phyloP scores from a whole-genome alignment of 2,329 filamentous ascomycete genomes.

The Podosphaera fusca region DNA sequence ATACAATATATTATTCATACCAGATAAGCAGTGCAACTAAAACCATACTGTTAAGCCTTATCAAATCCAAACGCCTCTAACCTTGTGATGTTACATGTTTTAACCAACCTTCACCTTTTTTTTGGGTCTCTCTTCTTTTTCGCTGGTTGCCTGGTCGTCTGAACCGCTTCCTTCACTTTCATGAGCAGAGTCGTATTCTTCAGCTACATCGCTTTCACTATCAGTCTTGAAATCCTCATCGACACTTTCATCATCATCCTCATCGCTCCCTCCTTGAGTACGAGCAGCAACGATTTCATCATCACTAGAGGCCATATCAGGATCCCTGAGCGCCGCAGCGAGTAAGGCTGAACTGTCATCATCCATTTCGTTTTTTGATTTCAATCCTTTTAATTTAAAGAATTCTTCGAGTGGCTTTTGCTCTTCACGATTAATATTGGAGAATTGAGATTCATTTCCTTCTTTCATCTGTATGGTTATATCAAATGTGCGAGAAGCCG shows the following conservation, averaged over 20 bases:
- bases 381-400: conserved; percentile 85
- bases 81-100: neutral
- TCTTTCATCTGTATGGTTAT: conserved; percentile 82
- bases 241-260: conserved; percentile 85
- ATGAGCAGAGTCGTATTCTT: conserved; percentile 83
- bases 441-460: conserved; percentile 86
- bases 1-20: no score
- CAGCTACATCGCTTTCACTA: conserved; percentile 82
- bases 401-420: conserved; percentile 91
- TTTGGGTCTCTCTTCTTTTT: conserved; percentile 25
- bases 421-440: conserved; percentile 97
- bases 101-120: conserved; percentile 21
- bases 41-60: no score
- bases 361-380: conserved; percentile 96
- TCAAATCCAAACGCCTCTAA: neutral
- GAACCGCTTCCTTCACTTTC: conserved; percentile 48
- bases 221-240: conserved; percentile 92
- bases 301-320: conserved; percentile 50
- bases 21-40: no score
- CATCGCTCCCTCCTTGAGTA: conserved; percentile 68
- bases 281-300: conserved; percentile 51
- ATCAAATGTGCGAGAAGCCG: conserved; percentile 86
- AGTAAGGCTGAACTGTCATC: conserved; percentile 56
- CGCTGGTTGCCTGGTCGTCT: conserved; percentile 30
- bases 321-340: conserved; percentile 60